Evolutionary conservation across 2,329 filamentous ascomycete species (phyloP).

Genomic region (Pezicula carpinea): DNA sequence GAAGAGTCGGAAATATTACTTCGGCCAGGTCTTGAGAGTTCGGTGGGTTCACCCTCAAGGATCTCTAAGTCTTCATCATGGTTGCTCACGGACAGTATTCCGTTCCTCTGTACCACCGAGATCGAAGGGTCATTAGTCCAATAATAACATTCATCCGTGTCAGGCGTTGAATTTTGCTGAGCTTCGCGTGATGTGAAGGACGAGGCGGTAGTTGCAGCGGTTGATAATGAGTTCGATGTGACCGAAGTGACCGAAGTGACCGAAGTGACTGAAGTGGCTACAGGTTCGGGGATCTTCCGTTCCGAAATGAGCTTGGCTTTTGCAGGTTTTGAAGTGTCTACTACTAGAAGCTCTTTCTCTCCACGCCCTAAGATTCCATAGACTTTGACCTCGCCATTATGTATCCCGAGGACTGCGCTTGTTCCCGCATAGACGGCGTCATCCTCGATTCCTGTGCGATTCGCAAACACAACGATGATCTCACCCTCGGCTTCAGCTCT

Average conservation of each 20-base stretch:
- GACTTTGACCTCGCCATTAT: conserved; percentile 59
- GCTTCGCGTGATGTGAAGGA: too few species aligned
- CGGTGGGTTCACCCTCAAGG: background rate
- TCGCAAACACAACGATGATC: conserved; percentile 65
- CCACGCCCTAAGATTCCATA: conserved; percentile 69
- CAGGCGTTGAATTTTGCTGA: too few species aligned
- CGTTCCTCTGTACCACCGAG: too few species aligned
- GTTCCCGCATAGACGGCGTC: conserved; percentile 69
- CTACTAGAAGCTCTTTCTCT: conserved; percentile 62
- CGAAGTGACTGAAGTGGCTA: too few species aligned
- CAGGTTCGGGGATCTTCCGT: conserved; percentile 7
- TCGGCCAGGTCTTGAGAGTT: conserved; percentile 8
- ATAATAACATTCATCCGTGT: too few species aligned
- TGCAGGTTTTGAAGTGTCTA: conserved; percentile 45
- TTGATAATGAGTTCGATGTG: too few species aligned
- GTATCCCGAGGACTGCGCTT: conserved; percentile 64
- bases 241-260: too few species aligned
- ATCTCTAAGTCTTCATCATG: too few species aligned
- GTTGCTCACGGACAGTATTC: too few species aligned
- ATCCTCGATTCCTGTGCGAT: conserved; percentile 63
- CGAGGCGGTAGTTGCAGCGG: too few species aligned
- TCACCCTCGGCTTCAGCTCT: conserved; percentile 47
- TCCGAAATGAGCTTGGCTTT: conserved; percentile 20
- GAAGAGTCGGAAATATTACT: background rate
- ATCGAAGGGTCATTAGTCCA: too few species aligned